Conservation (phyloP, 2,329 filamentous ascomycete genomes). For the Claviceps sorghi region DNA sequence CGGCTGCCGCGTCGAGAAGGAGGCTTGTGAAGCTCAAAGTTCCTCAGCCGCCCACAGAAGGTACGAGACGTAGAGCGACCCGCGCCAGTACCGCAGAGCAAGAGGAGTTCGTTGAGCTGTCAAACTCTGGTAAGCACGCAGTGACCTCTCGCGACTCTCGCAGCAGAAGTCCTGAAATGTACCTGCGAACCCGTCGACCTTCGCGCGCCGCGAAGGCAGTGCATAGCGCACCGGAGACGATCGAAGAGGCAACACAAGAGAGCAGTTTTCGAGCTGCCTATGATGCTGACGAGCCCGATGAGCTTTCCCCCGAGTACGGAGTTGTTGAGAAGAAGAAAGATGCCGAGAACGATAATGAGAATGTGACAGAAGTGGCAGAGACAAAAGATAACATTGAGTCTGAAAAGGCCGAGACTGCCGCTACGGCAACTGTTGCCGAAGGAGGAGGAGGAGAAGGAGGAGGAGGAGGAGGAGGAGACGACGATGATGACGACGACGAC, state of each 20-base stretch:
- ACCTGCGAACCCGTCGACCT: constrained; percentile 26
- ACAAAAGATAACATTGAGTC: constrained; percentile 12
- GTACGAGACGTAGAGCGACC: constrained; percentile 31
- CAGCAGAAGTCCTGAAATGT: constrained; percentile 41
- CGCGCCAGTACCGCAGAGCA: constrained; percentile 40
- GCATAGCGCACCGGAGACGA: constrained; percentile 32
- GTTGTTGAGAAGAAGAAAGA: constrained; percentile 16
- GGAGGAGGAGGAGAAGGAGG: constrained; percentile 7
- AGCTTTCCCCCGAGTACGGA: constrained; percentile 21
- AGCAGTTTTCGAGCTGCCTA: constrained; percentile 22
- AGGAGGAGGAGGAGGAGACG: background rate
- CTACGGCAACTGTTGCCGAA: constrained; percentile 7
- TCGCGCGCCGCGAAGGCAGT: constrained; percentile 37
- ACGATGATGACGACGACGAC: constrained; percentile 35
- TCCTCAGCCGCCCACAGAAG: constrained; percentile 14
- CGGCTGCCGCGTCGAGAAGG: constrained; percentile 16
- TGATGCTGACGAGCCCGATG: constrained; percentile 23
- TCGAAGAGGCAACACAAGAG: constrained; percentile 40
- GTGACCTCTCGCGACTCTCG: constrained; percentile 33
- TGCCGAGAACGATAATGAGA: constrained; percentile 11
- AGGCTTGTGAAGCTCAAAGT: constrained; percentile 32
- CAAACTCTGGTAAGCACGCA: constrained; percentile 45
- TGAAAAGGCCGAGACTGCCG: constrained; percentile 14
- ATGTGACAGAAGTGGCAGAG: constrained; percentile 14
- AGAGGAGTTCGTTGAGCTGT: constrained; percentile 42